phyloP scores from a whole-genome alignment of 257 asterid genomes.

The Solanum dulcamara region DNA sequence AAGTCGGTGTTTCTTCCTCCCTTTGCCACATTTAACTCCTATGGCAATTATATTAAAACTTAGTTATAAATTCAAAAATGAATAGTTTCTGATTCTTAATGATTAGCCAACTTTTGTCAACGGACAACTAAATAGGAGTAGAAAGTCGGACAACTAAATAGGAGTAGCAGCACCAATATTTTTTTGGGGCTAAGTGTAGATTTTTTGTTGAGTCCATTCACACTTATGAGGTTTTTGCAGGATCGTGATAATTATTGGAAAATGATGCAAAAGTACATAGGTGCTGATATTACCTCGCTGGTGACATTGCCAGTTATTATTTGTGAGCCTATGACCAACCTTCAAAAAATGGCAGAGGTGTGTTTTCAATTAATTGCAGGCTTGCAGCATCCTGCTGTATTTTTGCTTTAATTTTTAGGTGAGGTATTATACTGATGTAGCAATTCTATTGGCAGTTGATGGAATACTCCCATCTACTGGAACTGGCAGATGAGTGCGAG shows the following conservation, averaged over 20 bases:
- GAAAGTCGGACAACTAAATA: background rate
- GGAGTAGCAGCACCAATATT: background rate
- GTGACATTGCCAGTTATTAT: constrained; percentile 98
- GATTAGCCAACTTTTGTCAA: background rate
- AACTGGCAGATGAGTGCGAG: constrained; percentile 86
- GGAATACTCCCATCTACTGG: constrained; percentile 89
- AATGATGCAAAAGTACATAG: constrained; percentile 96
- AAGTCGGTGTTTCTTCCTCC: background rate
- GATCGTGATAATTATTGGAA: constrained; percentile 93
- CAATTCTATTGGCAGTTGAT: constrained; percentile 48
- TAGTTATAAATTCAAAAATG: background rate
- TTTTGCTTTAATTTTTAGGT: background rate
- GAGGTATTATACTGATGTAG: background rate
- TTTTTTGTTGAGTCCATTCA: background rate
- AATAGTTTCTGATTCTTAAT: background rate
- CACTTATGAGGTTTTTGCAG: constrained; percentile 21
- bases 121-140: background rate
- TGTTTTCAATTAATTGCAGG: constrained; percentile 1
- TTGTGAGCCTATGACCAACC: constrained; percentile 99
- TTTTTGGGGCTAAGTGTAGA: background rate
- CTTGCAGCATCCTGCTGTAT: constrained; percentile 1
- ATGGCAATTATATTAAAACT: background rate
- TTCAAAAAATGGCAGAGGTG: constrained; percentile 99
- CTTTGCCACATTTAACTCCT: background rate
- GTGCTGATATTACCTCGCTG: constrained; percentile 93